Base-by-base conservation (phyloP, 1,139 yeast species). In the Taphrina flavorubra region DNA sequence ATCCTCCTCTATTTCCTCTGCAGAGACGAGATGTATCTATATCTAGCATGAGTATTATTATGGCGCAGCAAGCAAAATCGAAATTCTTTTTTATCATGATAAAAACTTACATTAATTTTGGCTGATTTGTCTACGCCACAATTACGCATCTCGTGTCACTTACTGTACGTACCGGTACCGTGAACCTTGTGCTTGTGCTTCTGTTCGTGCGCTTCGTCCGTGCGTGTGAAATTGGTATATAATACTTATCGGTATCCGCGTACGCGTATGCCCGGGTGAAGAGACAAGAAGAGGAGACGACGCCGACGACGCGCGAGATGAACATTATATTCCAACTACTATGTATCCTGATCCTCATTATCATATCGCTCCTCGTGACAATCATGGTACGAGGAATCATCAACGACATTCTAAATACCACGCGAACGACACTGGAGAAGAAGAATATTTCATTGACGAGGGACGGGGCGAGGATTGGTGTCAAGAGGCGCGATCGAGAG, bases 381-480 rank as follows among this genome's bases (percentile, higher is more conserved):
- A 20, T 47, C 31, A 2, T 25, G 4, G 31, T 25, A 4, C 31
- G 31, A 2, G 18, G 37, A 37, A n/a, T 49, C 20, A n/a, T 49
- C 34, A 11, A 47, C 16, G 65, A 47, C 49, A 25, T 51, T 36
- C 44, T 60, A 49, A 18, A 8, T n/a, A 10, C 16, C 13, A 25
- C 56, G 25, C 13, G 31, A 46, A 6, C 13, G 14, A 20, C 55
- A 25, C 34, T 57, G 55, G 47, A 11, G 16, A 37, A 36, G 14
- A 55, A 58, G 18, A 47, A 65, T 18, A 53, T 65, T 51, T 25
- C 16, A 14, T 34, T 65, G 40, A 44, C 63, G 5, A 10, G 44
- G 6, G 16, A 51, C 14, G 68, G 68, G 34, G 68, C 68, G n/a
- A 57, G 44, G 13, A 57, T 65, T 42, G 63, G 68, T 44, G 63